These are phyloP conservation scores for Boletus rufocinnamomeus DNA, from an alignment of 768 basidiomycete genomes.

Conservation along the genomic window DNA sequence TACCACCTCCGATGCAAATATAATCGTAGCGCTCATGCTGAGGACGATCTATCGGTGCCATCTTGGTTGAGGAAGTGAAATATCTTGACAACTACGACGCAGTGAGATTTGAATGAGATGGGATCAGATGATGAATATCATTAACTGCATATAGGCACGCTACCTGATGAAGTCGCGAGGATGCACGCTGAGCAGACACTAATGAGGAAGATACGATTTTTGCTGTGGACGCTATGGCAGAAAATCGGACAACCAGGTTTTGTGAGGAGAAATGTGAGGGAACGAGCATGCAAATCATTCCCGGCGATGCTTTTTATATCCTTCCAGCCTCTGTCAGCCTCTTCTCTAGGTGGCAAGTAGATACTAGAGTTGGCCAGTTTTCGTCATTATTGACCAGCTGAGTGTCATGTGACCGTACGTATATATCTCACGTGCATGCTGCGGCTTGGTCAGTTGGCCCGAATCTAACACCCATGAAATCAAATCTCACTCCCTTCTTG, in stretches of 20 bases:
- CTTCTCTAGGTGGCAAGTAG: background rate
- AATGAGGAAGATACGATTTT: slow-evolving; percentile 17
- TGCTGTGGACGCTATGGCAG: slow-evolving; percentile 7
- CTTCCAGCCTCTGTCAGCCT: slow-evolving; percentile 19
- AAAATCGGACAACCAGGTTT: slow-evolving; percentile 13
- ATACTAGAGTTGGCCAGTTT: background rate
- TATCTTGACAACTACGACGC: slow-evolving; percentile 48
- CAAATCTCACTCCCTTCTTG: background rate
- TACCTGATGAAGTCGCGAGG: slow-evolving; percentile 32
- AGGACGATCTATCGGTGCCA: slow-evolving; percentile 74
- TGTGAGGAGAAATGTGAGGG: slow-evolving; percentile 7
- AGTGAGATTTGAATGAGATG: background rate
- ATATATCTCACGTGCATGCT: slow-evolving; percentile 15
- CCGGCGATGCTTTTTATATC: slow-evolving; percentile 20
- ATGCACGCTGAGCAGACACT: slow-evolving; percentile 9
- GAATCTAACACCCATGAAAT: background rate
- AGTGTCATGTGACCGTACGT: slow-evolving; percentile 16
- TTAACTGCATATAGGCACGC: background rate
- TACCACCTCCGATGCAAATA: slow-evolving; percentile 90
- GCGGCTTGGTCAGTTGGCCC: no score
- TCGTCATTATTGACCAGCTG: background rate
- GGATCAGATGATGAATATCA: slow-evolving; percentile 9
- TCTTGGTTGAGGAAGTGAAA: slow-evolving; percentile 46
- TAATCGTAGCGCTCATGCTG: slow-evolving; percentile 74
- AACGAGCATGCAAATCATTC: slow-evolving; percentile 13